Conservation (phyloP, 202 grass and related monocot genomes). For the Dendrocalamus latiflorus region DNA sequence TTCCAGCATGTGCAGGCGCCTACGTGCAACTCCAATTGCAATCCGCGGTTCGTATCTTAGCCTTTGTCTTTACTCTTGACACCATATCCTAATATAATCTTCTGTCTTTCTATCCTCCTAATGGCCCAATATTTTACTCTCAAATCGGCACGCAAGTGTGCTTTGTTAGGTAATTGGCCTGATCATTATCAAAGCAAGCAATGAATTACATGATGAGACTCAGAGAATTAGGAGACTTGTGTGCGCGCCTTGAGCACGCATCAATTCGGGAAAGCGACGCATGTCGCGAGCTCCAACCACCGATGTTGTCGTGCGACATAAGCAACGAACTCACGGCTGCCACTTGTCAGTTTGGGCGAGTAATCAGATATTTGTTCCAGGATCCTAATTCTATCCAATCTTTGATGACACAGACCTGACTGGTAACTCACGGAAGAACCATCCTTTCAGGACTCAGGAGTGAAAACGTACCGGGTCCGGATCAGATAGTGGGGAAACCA, state of each 20-base stretch:
- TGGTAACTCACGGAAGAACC: neutral
- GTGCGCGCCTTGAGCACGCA: neutral
- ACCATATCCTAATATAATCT: neutral
- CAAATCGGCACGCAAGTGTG: neutral
- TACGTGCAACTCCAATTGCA: neutral
- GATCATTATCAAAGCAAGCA: neutral
- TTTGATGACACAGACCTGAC: neutral
- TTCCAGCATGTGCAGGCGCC: neutral
- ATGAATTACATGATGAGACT: neutral
- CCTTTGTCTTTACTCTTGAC: constrained; percentile 13
- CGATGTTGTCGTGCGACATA: neutral
- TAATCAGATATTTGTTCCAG: constrained; percentile 3
- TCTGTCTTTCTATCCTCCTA: neutral
- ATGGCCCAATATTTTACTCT: neutral
- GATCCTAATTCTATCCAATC: neutral
- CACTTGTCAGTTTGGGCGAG: neutral
- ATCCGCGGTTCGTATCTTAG: neutral
- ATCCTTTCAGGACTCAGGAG: neutral
- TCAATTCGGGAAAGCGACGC: constrained; percentile 24
- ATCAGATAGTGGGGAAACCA: neutral
- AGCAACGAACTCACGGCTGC: neutral
- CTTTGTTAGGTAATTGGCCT: constrained; percentile 32
- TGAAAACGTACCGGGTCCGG: neutral
- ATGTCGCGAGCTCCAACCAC: constrained; percentile 14
- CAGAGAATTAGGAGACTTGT: neutral